phyloP scores from a whole-genome alignment of 192 early-diverging fungal genomes.

The Kappamyces sp. region DNA sequence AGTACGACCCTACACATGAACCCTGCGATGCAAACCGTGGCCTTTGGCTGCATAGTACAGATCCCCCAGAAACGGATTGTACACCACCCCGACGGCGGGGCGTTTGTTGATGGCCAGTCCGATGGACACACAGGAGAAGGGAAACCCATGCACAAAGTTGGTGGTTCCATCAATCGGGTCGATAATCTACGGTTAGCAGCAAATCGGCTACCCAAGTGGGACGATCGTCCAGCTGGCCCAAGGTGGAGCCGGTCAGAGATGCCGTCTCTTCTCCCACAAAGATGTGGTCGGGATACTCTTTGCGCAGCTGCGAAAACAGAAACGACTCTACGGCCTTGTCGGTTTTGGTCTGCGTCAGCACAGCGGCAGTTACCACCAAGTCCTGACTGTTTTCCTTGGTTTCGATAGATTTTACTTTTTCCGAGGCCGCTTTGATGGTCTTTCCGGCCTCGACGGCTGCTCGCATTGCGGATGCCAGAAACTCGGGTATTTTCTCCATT shows the following conservation, averaged over 20 bases:
- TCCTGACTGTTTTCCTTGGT: slow-evolving; percentile 66
- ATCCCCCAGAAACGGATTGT: slow-evolving; percentile 83
- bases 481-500: too few relatives aligned
- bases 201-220: slow-evolving; percentile 49
- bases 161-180: slow-evolving; percentile 45
- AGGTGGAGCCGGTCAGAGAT: background rate
- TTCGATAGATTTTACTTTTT: slow-evolving; percentile 16
- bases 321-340: slow-evolving; percentile 75
- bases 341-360: slow-evolving; percentile 52
- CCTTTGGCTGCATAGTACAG: slow-evolving; percentile 53
- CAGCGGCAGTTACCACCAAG: slow-evolving; percentile 40
- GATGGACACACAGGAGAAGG: slow-evolving; percentile 82
- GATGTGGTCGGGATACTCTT: slow-evolving; percentile 58
- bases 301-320: slow-evolving; percentile 54
- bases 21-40: slow-evolving; percentile 43
- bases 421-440: slow-evolving; percentile 8
- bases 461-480: too few relatives aligned
- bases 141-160: slow-evolving; percentile 59
- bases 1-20: slow-evolving; percentile 42
- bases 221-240: slow-evolving; percentile 54
- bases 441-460: slow-evolving; percentile 2
- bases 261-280: slow-evolving; percentile 89
- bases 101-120: slow-evolving; percentile 65
- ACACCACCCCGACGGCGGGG: slow-evolving; percentile 84
- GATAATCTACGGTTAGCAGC: slow-evolving; percentile 54